Conservation (phyloP, 176 grass and related monocot genomes). For the Hsuehochloa calcarea region DNA sequence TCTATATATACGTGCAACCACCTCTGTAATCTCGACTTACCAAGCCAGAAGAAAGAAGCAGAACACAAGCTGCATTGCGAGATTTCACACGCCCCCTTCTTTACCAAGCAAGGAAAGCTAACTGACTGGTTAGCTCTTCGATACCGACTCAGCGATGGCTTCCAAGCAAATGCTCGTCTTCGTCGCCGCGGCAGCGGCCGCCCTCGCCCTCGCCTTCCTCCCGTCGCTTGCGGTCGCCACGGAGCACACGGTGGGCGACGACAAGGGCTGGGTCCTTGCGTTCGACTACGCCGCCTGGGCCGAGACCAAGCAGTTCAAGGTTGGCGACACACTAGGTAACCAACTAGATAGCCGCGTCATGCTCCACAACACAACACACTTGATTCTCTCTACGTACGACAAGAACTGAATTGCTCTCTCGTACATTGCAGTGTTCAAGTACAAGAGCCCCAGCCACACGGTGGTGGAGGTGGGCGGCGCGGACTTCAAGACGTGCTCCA, state of each 20-base stretch:
- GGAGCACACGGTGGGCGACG: constrained; percentile 46
- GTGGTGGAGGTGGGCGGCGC: constrained; percentile 30
- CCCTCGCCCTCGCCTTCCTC: constrained; percentile 15
- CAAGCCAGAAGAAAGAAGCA: background rate
- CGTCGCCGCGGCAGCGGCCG: background rate
- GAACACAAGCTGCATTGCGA: background rate
- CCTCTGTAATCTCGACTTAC: background rate
- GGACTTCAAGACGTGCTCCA: constrained; percentile 35
- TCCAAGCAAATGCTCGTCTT: constrained; percentile 30
- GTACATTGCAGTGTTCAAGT: constrained; percentile 48
- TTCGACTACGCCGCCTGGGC: constrained; percentile 50
- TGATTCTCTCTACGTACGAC: too few relatives aligned
- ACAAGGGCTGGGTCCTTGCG: constrained; percentile 17
- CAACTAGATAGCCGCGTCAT: too few relatives aligned
- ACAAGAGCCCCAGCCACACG: constrained; percentile 23
- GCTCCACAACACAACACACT: too few relatives aligned
- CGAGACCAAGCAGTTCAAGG: constrained; percentile 36
- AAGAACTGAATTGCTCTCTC: background rate
- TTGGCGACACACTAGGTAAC: constrained; percentile 57
- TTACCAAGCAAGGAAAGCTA: background rate
- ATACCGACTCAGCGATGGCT: constrained; percentile 31
- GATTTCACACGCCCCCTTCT: background rate
- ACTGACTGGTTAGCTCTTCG: background rate
- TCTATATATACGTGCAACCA: constrained; percentile 13
- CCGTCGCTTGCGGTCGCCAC: background rate